Percentiles rank a stretch among this genome's conserved stretches.
phyloP scores from a whole-genome alignment of 768 basidiomycete genomes.

The Kwoniella newhampshirensis region DNA sequence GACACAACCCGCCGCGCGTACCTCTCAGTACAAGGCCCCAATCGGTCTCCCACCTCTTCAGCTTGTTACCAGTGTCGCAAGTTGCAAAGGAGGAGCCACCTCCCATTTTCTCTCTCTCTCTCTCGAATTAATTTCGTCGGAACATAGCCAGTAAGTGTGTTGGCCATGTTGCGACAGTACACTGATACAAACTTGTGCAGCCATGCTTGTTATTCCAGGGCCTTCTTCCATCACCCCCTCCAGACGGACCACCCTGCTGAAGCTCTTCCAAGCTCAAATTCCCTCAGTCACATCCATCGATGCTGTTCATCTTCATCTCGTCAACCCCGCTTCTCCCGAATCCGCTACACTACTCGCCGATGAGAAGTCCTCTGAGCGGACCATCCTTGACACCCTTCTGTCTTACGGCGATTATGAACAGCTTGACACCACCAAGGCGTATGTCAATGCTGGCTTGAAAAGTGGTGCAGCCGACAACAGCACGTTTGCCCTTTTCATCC shows the following conservation, averaged over 20 bases:
- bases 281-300: slow-evolving; percentile 69
- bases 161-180: too few relatives aligned
- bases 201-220: slow-evolving; percentile 77
- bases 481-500: slow-evolving; percentile 65
- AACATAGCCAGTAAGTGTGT: too few relatives aligned
- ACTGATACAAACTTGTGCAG: neutral
- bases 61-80: too few relatives aligned
- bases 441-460: slow-evolving; percentile 51
- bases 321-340: slow-evolving; percentile 62
- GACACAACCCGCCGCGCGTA: too few relatives aligned
- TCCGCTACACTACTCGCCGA: slow-evolving; percentile 59
- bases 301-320: slow-evolving; percentile 80
- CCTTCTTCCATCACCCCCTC: slow-evolving; percentile 71
- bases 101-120: too few relatives aligned
- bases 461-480: slow-evolving; percentile 42
- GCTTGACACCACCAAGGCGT: slow-evolving; percentile 38
- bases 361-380: slow-evolving; percentile 57
- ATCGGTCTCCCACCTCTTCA: too few relatives aligned
- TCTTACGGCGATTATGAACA: slow-evolving; percentile 74
- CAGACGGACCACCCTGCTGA: slow-evolving; percentile 68
- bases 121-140: too few relatives aligned
- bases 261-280: slow-evolving; percentile 60
- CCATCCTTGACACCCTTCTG: slow-evolving; percentile 69
- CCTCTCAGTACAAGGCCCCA: too few relatives aligned
- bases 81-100: too few relatives aligned